Evolutionary conservation across 306 rosid species (phyloP), one percentile per base, ranked within the genome.

Genomic region (Myrica gale): DNA sequence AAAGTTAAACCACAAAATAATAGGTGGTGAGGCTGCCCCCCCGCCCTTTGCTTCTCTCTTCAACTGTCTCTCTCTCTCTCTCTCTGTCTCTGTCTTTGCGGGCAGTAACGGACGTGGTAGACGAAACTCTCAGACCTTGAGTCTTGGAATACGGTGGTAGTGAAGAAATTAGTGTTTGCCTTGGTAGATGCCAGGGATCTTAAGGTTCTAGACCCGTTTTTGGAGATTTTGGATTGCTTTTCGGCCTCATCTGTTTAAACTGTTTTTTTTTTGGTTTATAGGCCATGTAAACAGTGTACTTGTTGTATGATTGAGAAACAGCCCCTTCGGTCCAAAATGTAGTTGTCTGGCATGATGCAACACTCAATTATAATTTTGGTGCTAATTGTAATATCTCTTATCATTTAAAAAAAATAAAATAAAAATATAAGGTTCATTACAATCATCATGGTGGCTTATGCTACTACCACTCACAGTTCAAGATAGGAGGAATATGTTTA

Each of bases 1-100:
- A 96, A 91, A 90, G 99, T 96, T 58, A 96, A 96, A 82, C 99
- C 99, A 68, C 99, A 97, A 26, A 92, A 96, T 55, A 96, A 96
- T 78, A 88, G 99, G 93, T 87, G 98, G 97, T 96, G 83, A 84
- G 26, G 45, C 76, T 51, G 19, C 19, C 51, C n/a, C 47, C 13
- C 39, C 67, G 68, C 42, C 73, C 26, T 10, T 44, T 1, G 0
- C 32, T 21, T 74, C 17, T 10, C 12, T 10, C 12, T 46, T 3
- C 10, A 0, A 8, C 32, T 26, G 1, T 26, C 26, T n/a, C 51
- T 23, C 47, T 12, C 39, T 70, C 69, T 50, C 73, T 41, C 12
- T 48, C 26, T n/a, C 51, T 23, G 43, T 12, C 39, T 46, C 12
- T 46, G 4, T 1, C 37, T 32, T 32, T 42, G 68, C 13, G 17